Conservation (phyloP, 1,284 basidiomycete genomes). For the Waitea zeae region DNA sequence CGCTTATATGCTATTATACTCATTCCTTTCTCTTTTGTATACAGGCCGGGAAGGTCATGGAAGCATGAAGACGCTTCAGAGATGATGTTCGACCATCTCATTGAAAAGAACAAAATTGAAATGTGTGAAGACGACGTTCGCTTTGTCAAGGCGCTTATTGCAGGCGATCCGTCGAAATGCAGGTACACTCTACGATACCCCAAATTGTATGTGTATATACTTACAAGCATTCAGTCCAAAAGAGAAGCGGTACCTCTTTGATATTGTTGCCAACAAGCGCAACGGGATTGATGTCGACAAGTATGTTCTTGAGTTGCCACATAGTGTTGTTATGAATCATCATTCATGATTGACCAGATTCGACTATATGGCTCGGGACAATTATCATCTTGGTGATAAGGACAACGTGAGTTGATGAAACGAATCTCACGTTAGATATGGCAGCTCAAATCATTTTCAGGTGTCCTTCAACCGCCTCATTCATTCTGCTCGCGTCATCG, state of each 20-base stretch:
- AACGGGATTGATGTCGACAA: slow-evolving; percentile 77
- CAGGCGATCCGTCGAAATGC: slow-evolving; percentile 22
- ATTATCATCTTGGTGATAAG: slow-evolving; percentile 48
- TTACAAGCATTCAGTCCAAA: slow-evolving; percentile 6
- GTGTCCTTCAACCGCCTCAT: slow-evolving; percentile 22
- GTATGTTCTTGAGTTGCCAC: slow-evolving; percentile 16
- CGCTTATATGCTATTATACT: too few species aligned
- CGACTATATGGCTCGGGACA: slow-evolving; percentile 64
- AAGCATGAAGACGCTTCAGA: slow-evolving; percentile 53
- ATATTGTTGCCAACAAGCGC: slow-evolving; percentile 62
- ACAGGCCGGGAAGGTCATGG: slow-evolving; percentile 30
- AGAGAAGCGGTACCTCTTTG: slow-evolving; percentile 35
- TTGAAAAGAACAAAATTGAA: slow-evolving; percentile 25
- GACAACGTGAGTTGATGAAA: slow-evolving; percentile 32
- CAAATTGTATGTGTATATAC: slow-evolving; percentile 13
- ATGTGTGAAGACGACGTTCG: slow-evolving; percentile 24
- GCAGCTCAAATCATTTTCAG: slow-evolving; percentile 15
- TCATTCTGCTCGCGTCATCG: slow-evolving; percentile 52
- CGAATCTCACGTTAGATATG: too few species aligned
- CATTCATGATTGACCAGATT: slow-evolving; percentile 30
- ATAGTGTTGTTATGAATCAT: slow-evolving; percentile 1
- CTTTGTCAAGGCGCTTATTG: slow-evolving; percentile 57
- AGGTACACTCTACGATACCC: not conserved
- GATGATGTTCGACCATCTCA: slow-evolving; percentile 53
- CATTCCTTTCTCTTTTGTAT: not conserved